phyloP scores from a whole-genome alignment of 345 rosid species.

The Eucalyptus erythrocorys region DNA sequence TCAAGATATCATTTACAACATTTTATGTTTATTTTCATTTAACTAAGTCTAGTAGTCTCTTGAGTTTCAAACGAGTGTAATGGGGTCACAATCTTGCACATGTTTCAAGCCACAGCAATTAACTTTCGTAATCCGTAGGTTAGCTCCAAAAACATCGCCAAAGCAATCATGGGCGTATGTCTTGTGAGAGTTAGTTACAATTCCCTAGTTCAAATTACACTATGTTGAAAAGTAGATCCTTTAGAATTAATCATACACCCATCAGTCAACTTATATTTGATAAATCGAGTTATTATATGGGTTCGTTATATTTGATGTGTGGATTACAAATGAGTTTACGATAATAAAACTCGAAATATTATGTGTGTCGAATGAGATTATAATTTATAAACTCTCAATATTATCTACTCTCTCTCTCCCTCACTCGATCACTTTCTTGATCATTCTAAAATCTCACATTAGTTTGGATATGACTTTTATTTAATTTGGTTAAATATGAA shows the following conservation, averaged over 20 bases:
- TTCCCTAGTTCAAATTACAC: neutral
- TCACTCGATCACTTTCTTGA: accelerated
- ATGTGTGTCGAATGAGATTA: accelerated
- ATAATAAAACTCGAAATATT: neutral
- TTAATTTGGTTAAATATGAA: accelerated
- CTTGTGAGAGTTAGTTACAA: too few relatives aligned
- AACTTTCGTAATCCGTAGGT: accelerated
- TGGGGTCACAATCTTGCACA: neutral
- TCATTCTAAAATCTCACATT: accelerated
- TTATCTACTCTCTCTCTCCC: accelerated
- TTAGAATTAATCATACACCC: accelerated
- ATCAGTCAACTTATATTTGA: too few relatives aligned
- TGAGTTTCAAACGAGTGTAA: neutral
- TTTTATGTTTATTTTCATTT: too few relatives aligned
- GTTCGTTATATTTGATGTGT: too few relatives aligned
- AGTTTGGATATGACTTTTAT: neutral
- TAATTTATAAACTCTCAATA: too few relatives aligned
- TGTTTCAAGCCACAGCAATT: accelerated
- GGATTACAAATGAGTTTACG: neutral
- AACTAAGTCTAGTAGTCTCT: neutral
- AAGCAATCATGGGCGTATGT: neutral
- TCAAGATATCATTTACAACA: accelerated
- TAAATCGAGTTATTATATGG: too few relatives aligned
- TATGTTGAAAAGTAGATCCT: neutral
- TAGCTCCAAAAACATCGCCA: neutral